These are phyloP conservation scores for Coemansia interrupta DNA, from an alignment of 192 early-diverging fungal genomes.

Conservation along the genomic window DNA sequence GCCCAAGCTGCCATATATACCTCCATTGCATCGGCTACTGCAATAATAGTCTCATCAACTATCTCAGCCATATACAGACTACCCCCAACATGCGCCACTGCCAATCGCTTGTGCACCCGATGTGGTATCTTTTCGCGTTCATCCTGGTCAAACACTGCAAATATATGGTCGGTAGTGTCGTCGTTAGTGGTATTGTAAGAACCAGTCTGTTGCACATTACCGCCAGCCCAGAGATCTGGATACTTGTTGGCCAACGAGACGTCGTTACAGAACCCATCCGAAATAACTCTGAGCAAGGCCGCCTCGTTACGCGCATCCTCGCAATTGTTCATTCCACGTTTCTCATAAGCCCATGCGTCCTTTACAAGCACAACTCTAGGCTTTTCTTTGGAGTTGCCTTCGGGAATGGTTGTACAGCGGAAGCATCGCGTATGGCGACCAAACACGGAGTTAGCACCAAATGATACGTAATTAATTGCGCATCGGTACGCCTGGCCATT, in stretches of 20 bases:
- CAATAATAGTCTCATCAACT: background rate
- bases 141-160: background rate
- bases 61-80: background rate
- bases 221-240: background rate
- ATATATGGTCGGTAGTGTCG: background rate
- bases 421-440: background rate
- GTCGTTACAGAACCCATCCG: background rate
- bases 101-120: background rate
- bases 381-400: background rate
- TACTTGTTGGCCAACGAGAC: background rate
- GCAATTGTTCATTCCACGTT: background rate
- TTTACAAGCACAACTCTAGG: background rate
- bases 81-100: background rate
- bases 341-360: background rate
- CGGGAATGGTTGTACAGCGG: background rate
- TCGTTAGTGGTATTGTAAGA: background rate
- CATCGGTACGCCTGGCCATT: background rate
- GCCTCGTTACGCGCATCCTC: background rate
- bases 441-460: background rate
- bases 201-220: background rate
- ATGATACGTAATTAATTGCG: no score
- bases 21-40: slow-evolving; percentile 6
- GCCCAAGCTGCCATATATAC: background rate
- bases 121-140: background rate
- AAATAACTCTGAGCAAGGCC: background rate